A percentile compares a stretch with the other conserved stretches of the same genome.
These are phyloP conservation scores for Penicillium nordicum DNA, from an alignment of 2,329 filamentous ascomycete genomes.

Conservation along the genomic window DNA sequence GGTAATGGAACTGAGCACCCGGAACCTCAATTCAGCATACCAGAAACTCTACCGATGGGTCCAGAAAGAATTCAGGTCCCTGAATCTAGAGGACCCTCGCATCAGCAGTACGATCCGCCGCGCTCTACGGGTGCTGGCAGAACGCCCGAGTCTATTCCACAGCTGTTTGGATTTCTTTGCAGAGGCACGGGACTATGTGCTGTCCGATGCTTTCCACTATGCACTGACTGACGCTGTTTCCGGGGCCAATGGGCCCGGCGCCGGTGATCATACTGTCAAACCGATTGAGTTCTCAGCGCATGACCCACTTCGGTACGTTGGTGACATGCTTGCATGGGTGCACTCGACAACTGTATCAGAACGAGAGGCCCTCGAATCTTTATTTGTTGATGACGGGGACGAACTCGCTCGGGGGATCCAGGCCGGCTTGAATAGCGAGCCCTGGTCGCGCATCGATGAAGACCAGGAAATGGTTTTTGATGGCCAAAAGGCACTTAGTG, in stretches of 20 bases:
- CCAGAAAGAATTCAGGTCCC: conserved; percentile 83
- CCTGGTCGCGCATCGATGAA: conserved; percentile 69
- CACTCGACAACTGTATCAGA: conserved; percentile 94
- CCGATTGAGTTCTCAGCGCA: conserved; percentile 93
- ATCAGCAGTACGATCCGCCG: conserved; percentile 80
- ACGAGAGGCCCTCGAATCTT: conserved; percentile 80
- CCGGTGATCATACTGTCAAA: conserved; percentile 64
- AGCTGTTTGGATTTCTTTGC: conserved; percentile 91
- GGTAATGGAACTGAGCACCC: conserved; percentile 85
- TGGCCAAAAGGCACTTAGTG: conserved; percentile 73
- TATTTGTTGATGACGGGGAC: conserved; percentile 88
- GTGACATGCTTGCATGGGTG: conserved; percentile 96
- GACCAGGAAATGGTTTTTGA: conserved; percentile 64
- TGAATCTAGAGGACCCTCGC: conserved; percentile 92
- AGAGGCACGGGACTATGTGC: conserved; percentile 78
- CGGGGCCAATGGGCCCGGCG: conserved; percentile 35
- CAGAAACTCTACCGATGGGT: conserved; percentile 97
- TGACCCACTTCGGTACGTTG: conserved; percentile 84
- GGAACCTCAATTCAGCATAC: conserved; percentile 81
- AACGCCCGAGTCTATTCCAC: conserved; percentile 85
- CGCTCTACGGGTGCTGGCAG: conserved; percentile 81
- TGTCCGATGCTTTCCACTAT: conserved; percentile 85
- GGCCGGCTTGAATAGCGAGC: conserved; percentile 74
- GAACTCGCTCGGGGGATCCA: conserved; percentile 81
- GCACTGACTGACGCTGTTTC: conserved; percentile 73